These are phyloP conservation scores for Triadica sebifera DNA, from an alignment of 345 rosid species.

Conservation along the genomic window DNA sequence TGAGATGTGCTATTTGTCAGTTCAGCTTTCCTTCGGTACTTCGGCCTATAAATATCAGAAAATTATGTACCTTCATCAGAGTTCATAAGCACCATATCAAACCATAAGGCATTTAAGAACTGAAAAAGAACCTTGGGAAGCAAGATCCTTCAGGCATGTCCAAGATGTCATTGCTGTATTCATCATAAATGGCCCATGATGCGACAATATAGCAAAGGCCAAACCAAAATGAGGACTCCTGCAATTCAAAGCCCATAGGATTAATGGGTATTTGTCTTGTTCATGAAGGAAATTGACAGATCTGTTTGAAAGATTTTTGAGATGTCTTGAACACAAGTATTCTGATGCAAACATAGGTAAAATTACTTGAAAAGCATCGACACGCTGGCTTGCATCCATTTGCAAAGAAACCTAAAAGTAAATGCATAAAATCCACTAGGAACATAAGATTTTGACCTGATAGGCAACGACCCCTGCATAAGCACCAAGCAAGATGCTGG, in stretches of 20 bases:
- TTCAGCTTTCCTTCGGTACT: constrained; percentile 39
- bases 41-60: constrained; percentile 47
- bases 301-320: neutral
- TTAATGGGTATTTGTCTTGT: constrained; percentile 2
- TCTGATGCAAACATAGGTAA: too few species aligned
- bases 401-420: too few species aligned
- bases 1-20: constrained; percentile 36
- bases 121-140: constrained; percentile 64
- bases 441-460: constrained; percentile 48
- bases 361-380: too few species aligned
- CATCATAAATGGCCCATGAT: constrained; percentile 79
- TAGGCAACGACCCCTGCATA: constrained; percentile 82
- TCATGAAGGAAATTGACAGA: neutral
- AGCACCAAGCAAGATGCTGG: constrained; percentile 82
- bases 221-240: constrained; percentile 85
- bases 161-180: constrained; percentile 84
- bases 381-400: too few species aligned
- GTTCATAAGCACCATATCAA: neutral
- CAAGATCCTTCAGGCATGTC: constrained; percentile 94
- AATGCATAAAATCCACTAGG: neutral
- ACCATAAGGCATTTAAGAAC: constrained; percentile 6
- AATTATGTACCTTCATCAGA: constrained; percentile 4
- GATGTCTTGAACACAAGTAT: too few species aligned
- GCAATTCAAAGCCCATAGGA: constrained; percentile 27
- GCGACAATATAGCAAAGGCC: constrained; percentile 83